Evolutionary conservation across 2,329 filamentous ascomycete genomes (phyloP), one percentile per base, ranked within the genome.

Genomic region (Fusarium verrucosum): DNA sequence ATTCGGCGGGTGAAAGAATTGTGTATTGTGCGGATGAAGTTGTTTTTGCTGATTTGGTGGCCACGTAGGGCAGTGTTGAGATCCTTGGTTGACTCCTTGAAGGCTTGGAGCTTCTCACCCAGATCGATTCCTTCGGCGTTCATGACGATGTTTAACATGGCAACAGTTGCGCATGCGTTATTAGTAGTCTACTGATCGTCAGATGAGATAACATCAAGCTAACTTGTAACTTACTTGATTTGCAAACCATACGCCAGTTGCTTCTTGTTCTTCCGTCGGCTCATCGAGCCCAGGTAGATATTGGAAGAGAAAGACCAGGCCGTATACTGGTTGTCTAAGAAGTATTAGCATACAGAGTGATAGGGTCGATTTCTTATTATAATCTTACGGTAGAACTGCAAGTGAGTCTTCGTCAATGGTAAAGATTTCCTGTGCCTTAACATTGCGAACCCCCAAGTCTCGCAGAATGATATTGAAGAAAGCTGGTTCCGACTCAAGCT

Each of bases 131-230:
- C 81, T 0, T 86, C 80, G 22, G 88, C 83, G 73, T 98, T 98
- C 86, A 97, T 96, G 72, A 97, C 81, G 59, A 97, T 96, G 71
- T 98, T 98, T 69, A 97, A 84, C 66, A 98, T 82, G 5, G 95
- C 93, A 41, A 97, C 87, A n/a, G 92, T 95, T 19, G 92, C 95
- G 77, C 95, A 99, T 23, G 92, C 90, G 76, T 96, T 96, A 52
- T 86, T 84, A 1, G 88, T 89, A 1, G 91, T 92, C 89, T 94
- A 11, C 7, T 20, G 30, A 10, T 25, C 32, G 30, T 73, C 35
- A 71, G 61, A 32, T 33, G 8, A 42, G 47, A 20, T n/a, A 17
- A 4, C 14, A 7, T 35, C 3, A 23, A 16, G 25, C 30, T 2
- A 11, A n/a, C 13, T 20, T 25, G 13, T 3, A 25, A 22, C 79